Percentiles rank a stretch among this genome's conserved stretches.
phyloP scores from a whole-genome alignment of 352 stramenopile species.

The Pythium volutum region DNA sequence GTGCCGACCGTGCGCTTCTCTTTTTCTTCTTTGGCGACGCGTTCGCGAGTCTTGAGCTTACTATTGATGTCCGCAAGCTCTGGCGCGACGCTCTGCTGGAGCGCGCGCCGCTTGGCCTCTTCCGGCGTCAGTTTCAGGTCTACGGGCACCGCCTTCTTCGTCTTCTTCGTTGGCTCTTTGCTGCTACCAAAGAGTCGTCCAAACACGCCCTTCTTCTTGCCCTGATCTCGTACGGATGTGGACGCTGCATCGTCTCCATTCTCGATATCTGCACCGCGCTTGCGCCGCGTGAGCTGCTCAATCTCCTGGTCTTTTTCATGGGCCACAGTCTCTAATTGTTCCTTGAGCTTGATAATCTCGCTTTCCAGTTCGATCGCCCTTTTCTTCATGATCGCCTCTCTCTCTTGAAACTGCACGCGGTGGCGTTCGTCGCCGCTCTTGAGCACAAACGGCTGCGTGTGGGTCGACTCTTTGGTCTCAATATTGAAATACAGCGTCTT shows the following conservation, averaged over 20 bases:
- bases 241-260: not conserved
- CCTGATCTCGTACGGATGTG: constrained; percentile 6
- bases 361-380: constrained; percentile 56
- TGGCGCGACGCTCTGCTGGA: constrained; percentile 27
- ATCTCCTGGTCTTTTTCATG: constrained; percentile 35
- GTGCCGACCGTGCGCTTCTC: constrained; percentile 37
- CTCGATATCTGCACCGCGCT: not conserved
- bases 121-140: constrained; percentile 27
- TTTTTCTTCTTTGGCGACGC: constrained; percentile 37
- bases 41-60: constrained; percentile 34
- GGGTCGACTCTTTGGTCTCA: constrained; percentile 72
- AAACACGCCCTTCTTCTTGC: constrained; percentile 14
- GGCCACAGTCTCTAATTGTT: constrained; percentile 47
- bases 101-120: constrained; percentile 36
- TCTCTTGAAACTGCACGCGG: constrained; percentile 47
- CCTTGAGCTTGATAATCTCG: constrained; percentile 63
- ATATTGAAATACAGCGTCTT: constrained; percentile 69
- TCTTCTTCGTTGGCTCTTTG: constrained; percentile 6
- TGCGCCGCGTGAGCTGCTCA: constrained; percentile 22
- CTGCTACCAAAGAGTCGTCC: constrained; percentile 3
- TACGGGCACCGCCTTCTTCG: not conserved
- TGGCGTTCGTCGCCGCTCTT: constrained; percentile 56
- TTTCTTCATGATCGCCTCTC: constrained; percentile 48
- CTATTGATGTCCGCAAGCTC: constrained; percentile 23
- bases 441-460: constrained; percentile 45